These are phyloP conservation scores for Chionographis japonica DNA, from an alignment of 106 monocot genomes.

Conservation along the genomic window DNA sequence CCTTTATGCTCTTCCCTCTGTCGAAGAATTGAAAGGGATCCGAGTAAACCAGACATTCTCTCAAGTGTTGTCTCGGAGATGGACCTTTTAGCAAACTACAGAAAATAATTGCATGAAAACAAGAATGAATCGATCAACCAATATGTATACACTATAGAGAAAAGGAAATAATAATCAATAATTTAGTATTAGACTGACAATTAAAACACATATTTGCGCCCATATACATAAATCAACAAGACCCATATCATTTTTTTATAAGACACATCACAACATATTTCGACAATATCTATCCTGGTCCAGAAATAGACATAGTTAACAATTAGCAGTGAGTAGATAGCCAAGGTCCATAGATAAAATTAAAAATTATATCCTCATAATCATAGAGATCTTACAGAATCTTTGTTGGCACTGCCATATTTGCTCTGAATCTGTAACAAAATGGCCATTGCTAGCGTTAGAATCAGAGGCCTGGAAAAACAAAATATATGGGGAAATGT, in stretches of 20 bases:
- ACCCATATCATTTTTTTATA: too few species aligned
- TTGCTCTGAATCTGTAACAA: conserved; percentile 64
- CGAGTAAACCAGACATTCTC: conserved; percentile 65
- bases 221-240: too few species aligned
- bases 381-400: conserved; percentile 32
- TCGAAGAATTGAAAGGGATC: conserved; percentile 59
- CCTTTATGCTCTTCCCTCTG: conserved; percentile 60
- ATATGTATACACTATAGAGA: too few species aligned
- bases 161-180: too few species aligned
- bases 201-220: too few species aligned
- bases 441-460: conserved; percentile 1
- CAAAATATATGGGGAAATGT: neutral
- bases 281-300: neutral
- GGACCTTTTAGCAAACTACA: conserved; percentile 62
- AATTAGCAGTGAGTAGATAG: neutral
- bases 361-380: neutral
- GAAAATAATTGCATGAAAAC: neutral
- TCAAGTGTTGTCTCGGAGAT: conserved; percentile 64
- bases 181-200: too few species aligned
- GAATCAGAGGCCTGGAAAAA: conserved; percentile 7
- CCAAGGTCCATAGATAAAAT: neutral
- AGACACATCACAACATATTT: neutral
- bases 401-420: conserved; percentile 46
- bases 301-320: neutral
- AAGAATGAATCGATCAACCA: too few species aligned